Evolutionary conservation across 169 alveolate species (phyloP), one percentile per base, ranked within the genome.

Genomic region (Cryptosporidium viatorum): DNA sequence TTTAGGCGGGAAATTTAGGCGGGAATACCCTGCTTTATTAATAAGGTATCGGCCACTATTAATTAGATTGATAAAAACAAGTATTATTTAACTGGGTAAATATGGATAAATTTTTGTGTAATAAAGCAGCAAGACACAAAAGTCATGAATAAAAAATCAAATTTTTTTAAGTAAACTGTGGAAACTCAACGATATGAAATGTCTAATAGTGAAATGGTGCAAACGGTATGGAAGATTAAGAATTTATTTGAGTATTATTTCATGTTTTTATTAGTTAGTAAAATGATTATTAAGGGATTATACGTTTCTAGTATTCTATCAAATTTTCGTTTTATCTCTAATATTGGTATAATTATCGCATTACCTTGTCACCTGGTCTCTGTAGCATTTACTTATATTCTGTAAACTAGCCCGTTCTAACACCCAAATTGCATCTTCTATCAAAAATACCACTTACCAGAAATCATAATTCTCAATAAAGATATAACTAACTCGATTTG

Each of bases 21-120:
- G 67, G 67, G n/a, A 55, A 55, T 0, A 3, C 1, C 5, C 67
- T 1, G 5, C 6, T 55, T 1, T 21, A 21, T 23, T 41, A 8
- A 55, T 21, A 23, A 55, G 67, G 67, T 55, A 55, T 21, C 67
- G 67, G 37, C 35, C 31, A 55, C 67, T 55, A 55, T n/a, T 55
- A 23, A 55, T 55, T 55, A 55, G 67, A 55, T 55, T 55, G 21
- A 21, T 55, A 16, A 16, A 8, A 55, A 62, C 1, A 21, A 62
- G n/a, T 62, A 16, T n/a, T 14, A 31, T 62, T 26, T 10, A 33
- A 35, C 6, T 23, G 0, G 0, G 21, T 31, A 26, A 37, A 37
- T 37, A 37, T 37, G 43, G 43, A 48, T 12, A 48, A 14, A 48
- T 35, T 16, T 26, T n/a, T 9, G 51, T 26, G 43, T 21, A 60